Base-by-base conservation (phyloP, 192 early-diverging fungal genomes). In the Coemansia sp. region DNA sequence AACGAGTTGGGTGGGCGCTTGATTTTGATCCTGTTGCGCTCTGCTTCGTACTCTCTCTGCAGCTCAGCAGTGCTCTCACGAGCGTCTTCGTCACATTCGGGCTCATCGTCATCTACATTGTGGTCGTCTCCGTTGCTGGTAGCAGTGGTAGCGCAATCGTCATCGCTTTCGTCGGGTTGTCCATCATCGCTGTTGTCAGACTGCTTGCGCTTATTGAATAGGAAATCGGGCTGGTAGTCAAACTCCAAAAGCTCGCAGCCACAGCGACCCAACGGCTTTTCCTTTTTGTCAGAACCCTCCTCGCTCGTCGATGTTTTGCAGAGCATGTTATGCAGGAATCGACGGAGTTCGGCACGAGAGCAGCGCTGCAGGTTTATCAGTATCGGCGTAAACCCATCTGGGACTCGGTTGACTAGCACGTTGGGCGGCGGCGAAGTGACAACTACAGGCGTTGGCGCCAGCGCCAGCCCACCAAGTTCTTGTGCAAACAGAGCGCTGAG, bases 1-100 rank as follows among this genome's bases (percentile, higher is more conserved):
- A 83, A 83, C 57, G 80, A 72, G 53, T 83, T 83, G 19, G 80
- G 80, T 46, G 80, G 80, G 6, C 80, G 65, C 67, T 83, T 83
- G 61, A 83, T 83, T 36, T 69, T 77, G 29, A 83, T 83, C 36
- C 65, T 66, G 12, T 70, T 76, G 15, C 69, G 64, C 59, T 82
- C 80, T 5, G 67, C 68, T 27, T 74, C 72, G 36, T 66, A 31
- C 37, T 72, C 42, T 15, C 41, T 38, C 51, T 45, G 32, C n/a
- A n/a, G 5, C 14, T 57, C 70, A 14, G 59, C 59, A 38, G 59
- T 55, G 10, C 23, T 63, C 48, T 32, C 46, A 14, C 61, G 23
- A 1, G 34, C 34, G 15, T 63, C 61, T n/a, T 63, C 21, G 34
- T 44, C 69, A 23, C 48, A 50, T 2, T 61, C 59, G 9, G 32